These are phyloP conservation scores for Blastocystis hominis DNA, from an alignment of 352 stramenopile genomes.

Conservation along the genomic window DNA sequence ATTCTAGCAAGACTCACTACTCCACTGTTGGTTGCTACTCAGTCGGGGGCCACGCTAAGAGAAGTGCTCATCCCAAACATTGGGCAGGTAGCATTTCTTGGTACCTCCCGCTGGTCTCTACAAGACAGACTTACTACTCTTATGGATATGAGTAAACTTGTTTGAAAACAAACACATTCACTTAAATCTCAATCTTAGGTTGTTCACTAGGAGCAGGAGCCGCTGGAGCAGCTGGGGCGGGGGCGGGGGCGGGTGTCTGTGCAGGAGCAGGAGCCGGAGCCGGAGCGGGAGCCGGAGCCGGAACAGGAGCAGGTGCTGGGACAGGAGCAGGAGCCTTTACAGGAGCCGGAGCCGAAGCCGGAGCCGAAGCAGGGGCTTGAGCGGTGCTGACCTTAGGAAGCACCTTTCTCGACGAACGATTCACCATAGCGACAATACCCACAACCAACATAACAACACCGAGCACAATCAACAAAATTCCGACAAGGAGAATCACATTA, in stretches of 20 bases:
- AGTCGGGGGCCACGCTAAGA: not conserved
- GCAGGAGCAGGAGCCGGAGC: constrained; percentile 14
- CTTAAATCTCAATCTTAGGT: not conserved
- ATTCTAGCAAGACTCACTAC: not conserved
- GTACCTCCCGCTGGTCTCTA: not conserved
- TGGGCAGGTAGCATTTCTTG: not conserved
- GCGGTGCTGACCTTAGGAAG: not conserved
- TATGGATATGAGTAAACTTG: not conserved
- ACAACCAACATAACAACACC: not conserved
- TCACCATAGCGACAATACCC: constrained; percentile 41
- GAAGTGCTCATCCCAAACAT: not conserved
- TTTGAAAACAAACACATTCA: not conserved
- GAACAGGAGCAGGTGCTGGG: not conserved
- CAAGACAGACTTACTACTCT: not conserved
- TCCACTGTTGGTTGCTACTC: not conserved
- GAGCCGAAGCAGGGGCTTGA: not conserved
- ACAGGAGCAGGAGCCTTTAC: not conserved
- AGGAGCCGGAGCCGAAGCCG: not conserved
- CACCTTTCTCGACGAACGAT: not conserved
- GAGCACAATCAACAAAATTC: constrained; percentile 18
- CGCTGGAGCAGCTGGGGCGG: not conserved
- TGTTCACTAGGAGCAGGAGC: not conserved
- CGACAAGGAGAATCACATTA: constrained; percentile 3
- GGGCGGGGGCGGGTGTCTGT: not conserved
- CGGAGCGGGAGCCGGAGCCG: not conserved